Percentiles rank a stretch among this genome's conserved stretches.
Evolutionary conservation across 352 stramenopile species (phyloP).

Genomic region (Phytophthora colocasiae): DNA sequence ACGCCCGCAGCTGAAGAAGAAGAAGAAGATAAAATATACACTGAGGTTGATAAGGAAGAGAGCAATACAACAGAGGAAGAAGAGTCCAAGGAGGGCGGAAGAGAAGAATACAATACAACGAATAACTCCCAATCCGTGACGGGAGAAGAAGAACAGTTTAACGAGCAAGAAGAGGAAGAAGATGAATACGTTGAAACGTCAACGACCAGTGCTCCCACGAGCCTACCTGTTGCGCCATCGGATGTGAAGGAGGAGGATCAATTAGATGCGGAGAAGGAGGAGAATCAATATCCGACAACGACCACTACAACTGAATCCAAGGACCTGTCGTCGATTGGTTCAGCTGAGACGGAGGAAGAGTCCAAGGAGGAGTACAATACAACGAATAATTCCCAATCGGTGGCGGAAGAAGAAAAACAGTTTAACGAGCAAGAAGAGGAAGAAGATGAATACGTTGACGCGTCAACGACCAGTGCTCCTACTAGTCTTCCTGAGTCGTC

Average conservation of each 20-base stretch:
- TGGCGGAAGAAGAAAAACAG: slow-evolving; percentile 15
- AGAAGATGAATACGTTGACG: slow-evolving; percentile 10
- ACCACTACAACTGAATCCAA: not conserved
- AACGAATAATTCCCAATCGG: too few species aligned
- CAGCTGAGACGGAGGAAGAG: not conserved
- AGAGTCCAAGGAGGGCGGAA: too few species aligned
- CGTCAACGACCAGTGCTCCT: too few species aligned
- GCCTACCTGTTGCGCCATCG: slow-evolving; percentile 1
- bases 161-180: slow-evolving; percentile 2
- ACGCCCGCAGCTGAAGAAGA: slow-evolving; percentile 3
- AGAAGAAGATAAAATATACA: slow-evolving; percentile 19
- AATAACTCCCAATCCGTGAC: not conserved
- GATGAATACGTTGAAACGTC: not conserved
- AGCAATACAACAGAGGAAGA: not conserved
- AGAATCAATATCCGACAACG: slow-evolving; percentile 1
- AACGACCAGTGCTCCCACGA: too few species aligned
- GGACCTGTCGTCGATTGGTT: not conserved
- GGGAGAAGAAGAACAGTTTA: slow-evolving; percentile 19
- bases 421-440: slow-evolving; percentile 22
- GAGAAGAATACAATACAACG: slow-evolving; percentile 7
- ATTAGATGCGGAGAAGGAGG: slow-evolving; percentile 15
- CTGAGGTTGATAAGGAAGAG: slow-evolving; percentile 11
- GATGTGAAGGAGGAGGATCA: slow-evolving; percentile 14
- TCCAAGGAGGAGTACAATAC: too few species aligned
- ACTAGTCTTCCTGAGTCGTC: not conserved